phyloP scores from a whole-genome alignment of 768 basidiomycete genomes.

The Rhizopogon sp. region DNA sequence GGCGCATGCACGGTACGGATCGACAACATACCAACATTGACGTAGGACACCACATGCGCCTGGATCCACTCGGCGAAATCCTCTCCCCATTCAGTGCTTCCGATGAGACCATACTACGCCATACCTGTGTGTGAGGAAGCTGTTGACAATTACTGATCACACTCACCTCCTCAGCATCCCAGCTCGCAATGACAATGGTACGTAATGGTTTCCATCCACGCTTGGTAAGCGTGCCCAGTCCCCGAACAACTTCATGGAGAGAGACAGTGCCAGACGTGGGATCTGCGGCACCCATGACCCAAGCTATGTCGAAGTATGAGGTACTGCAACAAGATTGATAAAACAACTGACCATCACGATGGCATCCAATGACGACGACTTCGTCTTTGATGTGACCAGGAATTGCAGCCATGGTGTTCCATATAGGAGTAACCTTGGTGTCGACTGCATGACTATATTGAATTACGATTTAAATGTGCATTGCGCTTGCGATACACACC shows the following conservation, averaged over 20 bases:
- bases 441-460: conserved; percentile 43
- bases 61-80: conserved; percentile 83
- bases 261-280: conserved; percentile 54
- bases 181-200: conserved; percentile 71
- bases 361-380: conserved; percentile 82
- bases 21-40: conserved; percentile 60
- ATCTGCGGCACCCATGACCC: conserved; percentile 50
- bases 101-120: conserved; percentile 61
- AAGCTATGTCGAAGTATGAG: conserved; percentile 9
- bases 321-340: background rate
- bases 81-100: conserved; percentile 92
- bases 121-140: conserved; percentile 2
- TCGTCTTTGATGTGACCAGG: conserved; percentile 83
- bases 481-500: conserved; percentile 28
- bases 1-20: conserved; percentile 1
- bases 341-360: conserved; percentile 68
- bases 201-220: conserved; percentile 67
- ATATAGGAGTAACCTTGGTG: conserved; percentile 78
- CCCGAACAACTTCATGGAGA: conserved; percentile 51
- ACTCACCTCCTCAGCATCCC: conserved; percentile 72
- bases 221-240: conserved; percentile 44
- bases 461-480: background rate
- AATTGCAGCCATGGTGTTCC: conserved; percentile 83
- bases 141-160: background rate
- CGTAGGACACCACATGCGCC: conserved; percentile 77